A percentile compares a stretch with the other conserved stretches of the same genome.
Conservation (phyloP, 768 basidiomycete species). For the Candolleomyces efflorescens region DNA sequence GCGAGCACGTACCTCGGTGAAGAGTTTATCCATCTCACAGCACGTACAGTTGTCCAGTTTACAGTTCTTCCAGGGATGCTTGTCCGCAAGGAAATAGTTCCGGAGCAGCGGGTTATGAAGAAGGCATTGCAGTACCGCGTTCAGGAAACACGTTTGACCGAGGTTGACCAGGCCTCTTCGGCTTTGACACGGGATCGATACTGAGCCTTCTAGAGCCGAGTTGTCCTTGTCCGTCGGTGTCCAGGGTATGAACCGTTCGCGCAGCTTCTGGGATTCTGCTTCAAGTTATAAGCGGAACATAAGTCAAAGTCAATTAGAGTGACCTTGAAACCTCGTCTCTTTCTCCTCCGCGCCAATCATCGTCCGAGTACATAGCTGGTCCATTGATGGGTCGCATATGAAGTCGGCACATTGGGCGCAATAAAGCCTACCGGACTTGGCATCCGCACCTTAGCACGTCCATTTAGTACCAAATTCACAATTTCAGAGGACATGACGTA, state of each 20-base stretch:
- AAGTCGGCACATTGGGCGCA: slow-evolving; percentile 76
- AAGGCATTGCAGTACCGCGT: slow-evolving; percentile 85
- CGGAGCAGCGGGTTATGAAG: slow-evolving; percentile 86
- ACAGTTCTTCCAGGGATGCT: slow-evolving; percentile 74
- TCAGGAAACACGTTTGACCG: slow-evolving; percentile 92
- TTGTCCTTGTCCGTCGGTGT: slow-evolving; percentile 32
- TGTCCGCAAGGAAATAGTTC: slow-evolving; percentile 87
- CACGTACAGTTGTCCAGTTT: slow-evolving; percentile 74
- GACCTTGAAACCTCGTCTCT: slow-evolving; percentile 57
- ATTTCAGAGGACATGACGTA: slow-evolving; percentile 31
- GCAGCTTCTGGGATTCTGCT: slow-evolving; percentile 31
- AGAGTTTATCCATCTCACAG: slow-evolving; percentile 91
- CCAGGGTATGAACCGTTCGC: slow-evolving; percentile 36
- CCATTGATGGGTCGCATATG: slow-evolving; percentile 55
- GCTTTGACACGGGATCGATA: slow-evolving; percentile 74
- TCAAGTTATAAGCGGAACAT: neutral
- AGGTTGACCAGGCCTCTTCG: slow-evolving; percentile 85
- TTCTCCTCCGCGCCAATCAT: slow-evolving; percentile 57
- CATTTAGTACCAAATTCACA: neutral
- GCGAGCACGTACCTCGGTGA: slow-evolving; percentile 52
- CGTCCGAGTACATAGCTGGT: slow-evolving; percentile 39
- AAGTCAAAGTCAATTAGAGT: neutral
- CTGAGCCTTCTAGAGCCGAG: slow-evolving; percentile 44
- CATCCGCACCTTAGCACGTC: slow-evolving; percentile 57
- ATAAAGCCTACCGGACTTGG: slow-evolving; percentile 68